Evolutionary conservation across 805 yeast genomes (phyloP).

Genomic region (Debaryomyces prosopidis): DNA sequence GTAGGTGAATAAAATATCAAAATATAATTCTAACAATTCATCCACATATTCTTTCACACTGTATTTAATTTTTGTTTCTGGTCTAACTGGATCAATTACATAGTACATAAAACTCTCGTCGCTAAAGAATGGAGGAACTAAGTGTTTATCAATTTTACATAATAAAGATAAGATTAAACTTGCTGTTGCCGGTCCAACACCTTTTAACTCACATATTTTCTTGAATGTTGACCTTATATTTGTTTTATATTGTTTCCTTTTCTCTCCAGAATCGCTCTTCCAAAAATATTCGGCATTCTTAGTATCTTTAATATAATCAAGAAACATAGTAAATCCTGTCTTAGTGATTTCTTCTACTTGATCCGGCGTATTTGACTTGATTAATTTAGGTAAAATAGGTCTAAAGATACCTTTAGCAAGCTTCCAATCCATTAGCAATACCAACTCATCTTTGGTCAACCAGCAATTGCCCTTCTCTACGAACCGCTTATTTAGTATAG

Average conservation of each 20-base stretch:
- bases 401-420: constrained; percentile 46
- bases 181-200: constrained; percentile 55
- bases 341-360: constrained; percentile 29
- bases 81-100: constrained; percentile 23
- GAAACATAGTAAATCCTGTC: constrained; percentile 21
- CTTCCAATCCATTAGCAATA: constrained; percentile 49
- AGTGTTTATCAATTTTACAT: constrained; percentile 12
- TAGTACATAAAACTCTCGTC: constrained; percentile 46
- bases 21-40: constrained; percentile 26
- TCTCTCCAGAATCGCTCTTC: neutral
- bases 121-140: constrained; percentile 48
- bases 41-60: constrained; percentile 42
- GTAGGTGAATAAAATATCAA: constrained; percentile 10
- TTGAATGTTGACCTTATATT: constrained; percentile 26
- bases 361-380: constrained; percentile 33
- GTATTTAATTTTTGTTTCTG: constrained; percentile 39
- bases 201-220: constrained; percentile 35
- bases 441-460: constrained; percentile 41
- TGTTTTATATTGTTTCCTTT: constrained; percentile 14
- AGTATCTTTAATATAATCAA: constrained; percentile 8
- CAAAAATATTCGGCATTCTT: constrained; percentile 3
- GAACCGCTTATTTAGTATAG: constrained; percentile 21
- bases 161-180: constrained; percentile 41
- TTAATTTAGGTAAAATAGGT: constrained; percentile 43
- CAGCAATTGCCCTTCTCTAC: constrained; percentile 17